These are phyloP conservation scores for Blastomyces parvus DNA, from an alignment of 2,329 filamentous ascomycete genomes.

Conservation along the genomic window DNA sequence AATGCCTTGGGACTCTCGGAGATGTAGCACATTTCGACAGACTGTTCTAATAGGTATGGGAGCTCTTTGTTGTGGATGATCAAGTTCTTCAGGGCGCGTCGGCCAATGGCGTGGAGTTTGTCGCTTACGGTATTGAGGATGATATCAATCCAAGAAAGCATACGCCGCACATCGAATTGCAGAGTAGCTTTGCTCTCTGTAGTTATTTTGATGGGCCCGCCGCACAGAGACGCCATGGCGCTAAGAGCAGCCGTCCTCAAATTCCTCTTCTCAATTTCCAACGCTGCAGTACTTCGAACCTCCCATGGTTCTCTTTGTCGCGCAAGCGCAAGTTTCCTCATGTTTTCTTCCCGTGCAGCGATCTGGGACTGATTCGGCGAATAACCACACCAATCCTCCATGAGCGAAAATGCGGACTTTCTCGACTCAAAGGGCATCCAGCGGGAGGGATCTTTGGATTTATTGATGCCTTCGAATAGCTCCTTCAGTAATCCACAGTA, in stretches of 20 bases:
- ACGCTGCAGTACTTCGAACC: constrained; percentile 68
- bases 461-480: constrained; percentile 82
- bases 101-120: constrained; percentile 80
- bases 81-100: constrained; percentile 77
- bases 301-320: constrained; percentile 64
- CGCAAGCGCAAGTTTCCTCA: constrained; percentile 75
- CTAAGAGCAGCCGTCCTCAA: constrained; percentile 82
- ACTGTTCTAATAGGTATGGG: constrained; percentile 74
- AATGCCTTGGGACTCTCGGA: constrained; percentile 72
- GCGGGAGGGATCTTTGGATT: constrained; percentile 69
- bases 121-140: constrained; percentile 92
- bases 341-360: constrained; percentile 70
- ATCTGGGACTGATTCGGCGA: constrained; percentile 83
- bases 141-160: constrained; percentile 89
- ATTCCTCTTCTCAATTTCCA: constrained; percentile 95
- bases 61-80: constrained; percentile 86
- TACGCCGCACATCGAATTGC: constrained; percentile 83
- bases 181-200: constrained; percentile 81
- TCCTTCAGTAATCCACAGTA: constrained; percentile 93
- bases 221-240: constrained; percentile 86
- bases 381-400: constrained; percentile 99
- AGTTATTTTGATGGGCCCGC: constrained; percentile 68
- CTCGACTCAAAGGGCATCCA: constrained; percentile 98
- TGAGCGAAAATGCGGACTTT: constrained; percentile 88
- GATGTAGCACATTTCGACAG: constrained; percentile 82